These are phyloP conservation scores for Casaregolazyma suthepensis DNA, from an alignment of 1,139 yeast species.

Conservation along the genomic window DNA sequence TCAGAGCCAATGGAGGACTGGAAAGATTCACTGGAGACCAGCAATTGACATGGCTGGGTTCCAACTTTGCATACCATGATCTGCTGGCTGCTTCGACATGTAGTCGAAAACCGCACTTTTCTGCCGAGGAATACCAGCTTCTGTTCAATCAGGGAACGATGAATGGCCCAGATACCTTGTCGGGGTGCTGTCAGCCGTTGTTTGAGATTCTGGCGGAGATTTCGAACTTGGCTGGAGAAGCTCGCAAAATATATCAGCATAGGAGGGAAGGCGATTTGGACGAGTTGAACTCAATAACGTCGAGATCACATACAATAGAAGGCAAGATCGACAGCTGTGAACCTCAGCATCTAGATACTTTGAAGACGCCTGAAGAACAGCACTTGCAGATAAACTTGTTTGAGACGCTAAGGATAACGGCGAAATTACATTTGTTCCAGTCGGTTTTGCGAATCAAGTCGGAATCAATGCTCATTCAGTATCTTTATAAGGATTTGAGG, in stretches of 20 bases:
- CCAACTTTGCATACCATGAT: conserved; percentile 82
- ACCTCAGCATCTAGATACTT: conserved; percentile 50
- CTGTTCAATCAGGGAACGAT: conserved; percentile 32
- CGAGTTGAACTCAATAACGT: background rate
- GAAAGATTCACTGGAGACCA: conserved; percentile 45
- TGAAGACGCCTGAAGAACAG: conserved; percentile 45
- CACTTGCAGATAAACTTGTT: conserved; percentile 65
- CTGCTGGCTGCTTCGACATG: conserved; percentile 53
- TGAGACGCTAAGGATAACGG: conserved; percentile 65
- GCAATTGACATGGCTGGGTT: conserved; percentile 64
- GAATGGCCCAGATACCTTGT: conserved; percentile 54
- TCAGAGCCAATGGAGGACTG: conserved; percentile 24
- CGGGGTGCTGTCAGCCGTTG: conserved; percentile 66
- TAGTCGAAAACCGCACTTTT: conserved; percentile 30
- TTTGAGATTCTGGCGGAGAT: conserved; percentile 65
- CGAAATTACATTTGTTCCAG: conserved; percentile 62
- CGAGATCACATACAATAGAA: conserved; percentile 43
- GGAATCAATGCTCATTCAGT: conserved; percentile 58
- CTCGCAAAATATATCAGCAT: conserved; percentile 22
- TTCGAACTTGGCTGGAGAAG: conserved; percentile 52
- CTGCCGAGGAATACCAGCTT: conserved; percentile 42
- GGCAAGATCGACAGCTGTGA: conserved; percentile 43
- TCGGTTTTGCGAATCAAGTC: conserved; percentile 58
- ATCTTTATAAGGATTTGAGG: conserved; percentile 48
- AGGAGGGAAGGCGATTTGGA: conserved; percentile 31